Evolutionary conservation across 164 flowering plant genomes (phyloP).

Genomic region (Protea cynaroides): DNA sequence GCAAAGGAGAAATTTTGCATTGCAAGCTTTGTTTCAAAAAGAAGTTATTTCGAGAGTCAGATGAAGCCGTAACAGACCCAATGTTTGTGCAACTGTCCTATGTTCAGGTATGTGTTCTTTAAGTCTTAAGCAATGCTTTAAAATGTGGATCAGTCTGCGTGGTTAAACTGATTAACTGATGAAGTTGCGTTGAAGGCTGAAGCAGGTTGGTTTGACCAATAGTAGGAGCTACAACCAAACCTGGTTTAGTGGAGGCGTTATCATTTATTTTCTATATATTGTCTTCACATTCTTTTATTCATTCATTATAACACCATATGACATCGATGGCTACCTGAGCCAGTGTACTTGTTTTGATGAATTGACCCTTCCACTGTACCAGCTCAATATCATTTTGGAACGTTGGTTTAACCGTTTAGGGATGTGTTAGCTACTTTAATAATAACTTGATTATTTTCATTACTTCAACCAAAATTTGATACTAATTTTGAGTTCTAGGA

Average conservation of each 20-base stretch:
- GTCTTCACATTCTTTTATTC: too few relatives aligned
- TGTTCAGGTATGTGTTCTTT: slow-evolving; percentile 64
- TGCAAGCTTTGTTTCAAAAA: slow-evolving; percentile 87
- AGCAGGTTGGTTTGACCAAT: too few relatives aligned
- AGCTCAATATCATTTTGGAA: too few relatives aligned
- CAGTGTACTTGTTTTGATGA: too few relatives aligned
- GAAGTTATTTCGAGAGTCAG: slow-evolving; percentile 94
- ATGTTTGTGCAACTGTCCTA: slow-evolving; percentile 95
- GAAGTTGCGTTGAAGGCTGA: too few relatives aligned
- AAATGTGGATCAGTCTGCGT: neutral
- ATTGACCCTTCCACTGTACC: too few relatives aligned
- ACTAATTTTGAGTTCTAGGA: slow-evolving; percentile 1
- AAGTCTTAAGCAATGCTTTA: neutral
- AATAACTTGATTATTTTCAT: neutral
- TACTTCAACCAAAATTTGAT: neutral
- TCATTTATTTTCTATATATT: too few relatives aligned
- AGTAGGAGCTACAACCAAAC: too few relatives aligned
- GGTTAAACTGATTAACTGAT: too few relatives aligned
- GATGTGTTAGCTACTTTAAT: neutral
- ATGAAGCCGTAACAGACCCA: slow-evolving; percentile 84
- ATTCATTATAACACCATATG: too few relatives aligned
- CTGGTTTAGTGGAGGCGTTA: too few relatives aligned
- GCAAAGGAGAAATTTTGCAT: slow-evolving; percentile 94
- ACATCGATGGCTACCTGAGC: too few relatives aligned
- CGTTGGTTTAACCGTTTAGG: neutral